Conservation (phyloP, 192 early-diverging fungal species). For the Coemansia sp. region DNA sequence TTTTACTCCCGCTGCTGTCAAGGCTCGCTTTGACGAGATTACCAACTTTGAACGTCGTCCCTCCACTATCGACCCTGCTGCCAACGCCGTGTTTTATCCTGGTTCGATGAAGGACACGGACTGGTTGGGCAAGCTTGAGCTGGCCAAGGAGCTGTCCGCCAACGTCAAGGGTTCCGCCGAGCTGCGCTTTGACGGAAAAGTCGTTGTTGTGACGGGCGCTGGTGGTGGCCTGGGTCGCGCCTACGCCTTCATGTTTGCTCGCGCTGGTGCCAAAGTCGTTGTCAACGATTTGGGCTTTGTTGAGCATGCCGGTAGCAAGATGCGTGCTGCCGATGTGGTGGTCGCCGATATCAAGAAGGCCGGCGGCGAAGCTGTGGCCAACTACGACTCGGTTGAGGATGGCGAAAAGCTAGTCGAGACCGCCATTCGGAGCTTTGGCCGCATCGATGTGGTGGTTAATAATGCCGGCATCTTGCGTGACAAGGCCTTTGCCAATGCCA, state of each 20-base stretch:
- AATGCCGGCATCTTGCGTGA: slow-evolving; percentile 97
- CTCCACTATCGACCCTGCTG: slow-evolving; percentile 51
- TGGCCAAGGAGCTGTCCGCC: slow-evolving; percentile 61
- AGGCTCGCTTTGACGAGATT: slow-evolving; percentile 72
- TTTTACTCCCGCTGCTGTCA: slow-evolving; percentile 82
- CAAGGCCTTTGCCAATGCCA: slow-evolving; percentile 86
- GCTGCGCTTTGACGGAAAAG: slow-evolving; percentile 71
- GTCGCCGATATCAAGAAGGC: slow-evolving; percentile 73
- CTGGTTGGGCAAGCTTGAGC: slow-evolving; percentile 73
- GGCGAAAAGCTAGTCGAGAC: slow-evolving; percentile 91
- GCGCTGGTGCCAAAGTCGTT: slow-evolving; percentile 82
- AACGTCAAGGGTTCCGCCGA: slow-evolving; percentile 57
- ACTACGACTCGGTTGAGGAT: slow-evolving; percentile 93
- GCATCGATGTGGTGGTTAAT: slow-evolving; percentile 84
- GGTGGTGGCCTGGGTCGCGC: slow-evolving; percentile 90
- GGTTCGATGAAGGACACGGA: slow-evolving; percentile 72
- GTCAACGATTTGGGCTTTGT: slow-evolving; percentile 84
- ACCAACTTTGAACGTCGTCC: slow-evolving; percentile 57
- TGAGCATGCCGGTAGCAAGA: slow-evolving; percentile 40
- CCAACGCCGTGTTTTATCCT: slow-evolving; percentile 56
- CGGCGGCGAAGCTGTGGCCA: slow-evolving; percentile 89
- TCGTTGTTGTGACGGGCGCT: slow-evolving; percentile 86
- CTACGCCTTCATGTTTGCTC: slow-evolving; percentile 80
- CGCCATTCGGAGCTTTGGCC: slow-evolving; percentile 78
- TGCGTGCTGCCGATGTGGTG: slow-evolving; percentile 65